Conservation (phyloP, 2,329 filamentous ascomycete genomes). For the Pseudogymnoascus pannorum region DNA sequence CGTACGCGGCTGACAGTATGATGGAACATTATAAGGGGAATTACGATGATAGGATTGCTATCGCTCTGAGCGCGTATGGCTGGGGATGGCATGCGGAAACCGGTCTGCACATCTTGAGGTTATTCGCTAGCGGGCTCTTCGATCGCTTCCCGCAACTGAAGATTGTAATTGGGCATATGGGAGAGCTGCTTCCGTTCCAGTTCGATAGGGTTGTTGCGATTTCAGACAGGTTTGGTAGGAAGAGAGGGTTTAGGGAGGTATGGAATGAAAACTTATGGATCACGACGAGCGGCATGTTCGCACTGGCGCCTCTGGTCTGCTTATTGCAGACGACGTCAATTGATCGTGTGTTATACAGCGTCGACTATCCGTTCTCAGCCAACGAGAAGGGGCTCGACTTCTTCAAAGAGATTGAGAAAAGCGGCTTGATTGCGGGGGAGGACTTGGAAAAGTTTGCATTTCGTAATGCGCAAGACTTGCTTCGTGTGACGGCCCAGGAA, state of each 20-base stretch:
- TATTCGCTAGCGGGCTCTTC: conserved; percentile 48
- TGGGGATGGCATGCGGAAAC: conserved; percentile 47
- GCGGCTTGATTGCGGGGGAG: conserved; percentile 41
- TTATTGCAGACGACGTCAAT: conserved; percentile 37
- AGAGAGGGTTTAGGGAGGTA: conserved; percentile 38
- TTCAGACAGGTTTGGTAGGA: conserved; percentile 27
- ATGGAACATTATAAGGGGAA: conserved; percentile 25
- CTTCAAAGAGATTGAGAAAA: conserved; percentile 40
- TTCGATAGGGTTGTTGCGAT: conserved; percentile 38
- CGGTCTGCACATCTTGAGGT: conserved; percentile 39
- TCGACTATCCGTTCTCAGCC: conserved; percentile 49
- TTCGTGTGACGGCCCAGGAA: conserved; percentile 29
- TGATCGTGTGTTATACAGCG: conserved; percentile 48
- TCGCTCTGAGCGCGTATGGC: conserved; percentile 34
- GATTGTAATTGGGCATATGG: conserved; percentile 47
- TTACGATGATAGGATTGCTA: conserved; percentile 25
- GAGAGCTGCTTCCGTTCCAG: conserved; percentile 47
- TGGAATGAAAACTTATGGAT: conserved; percentile 51
- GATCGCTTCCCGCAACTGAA: conserved; percentile 47
- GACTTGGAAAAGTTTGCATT: conserved; percentile 43
- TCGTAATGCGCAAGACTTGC: conserved; percentile 43
- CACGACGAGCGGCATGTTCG: conserved; percentile 48
- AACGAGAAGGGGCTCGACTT: conserved; percentile 42
- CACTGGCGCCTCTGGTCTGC: conserved; percentile 39
- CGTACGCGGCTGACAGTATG: conserved; percentile 28